Evolutionary conservation across 2,329 filamentous ascomycete species (phyloP), one percentile per base, ranked within the genome.

Genomic region (Aureobasidium mangrovei): DNA sequence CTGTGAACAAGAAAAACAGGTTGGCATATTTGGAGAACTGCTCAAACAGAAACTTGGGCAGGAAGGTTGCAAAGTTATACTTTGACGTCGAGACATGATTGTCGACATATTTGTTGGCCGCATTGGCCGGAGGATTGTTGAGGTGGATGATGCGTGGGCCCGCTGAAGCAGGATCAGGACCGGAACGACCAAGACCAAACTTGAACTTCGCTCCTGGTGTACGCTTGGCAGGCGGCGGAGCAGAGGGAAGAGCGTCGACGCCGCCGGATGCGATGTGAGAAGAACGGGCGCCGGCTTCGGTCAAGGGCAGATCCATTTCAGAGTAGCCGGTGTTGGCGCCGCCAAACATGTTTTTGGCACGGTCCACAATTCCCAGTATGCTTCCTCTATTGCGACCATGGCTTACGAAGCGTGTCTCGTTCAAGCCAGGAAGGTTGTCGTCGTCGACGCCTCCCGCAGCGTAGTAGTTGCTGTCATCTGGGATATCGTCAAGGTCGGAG

Each of bases 11-110:
- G 86, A 98, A 98, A 77, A 98, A 98, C 66, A 98, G 73, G 72
- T 98, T 98, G 76, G 93, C 93, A 71, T 96, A 95, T 76, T 96
- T 98, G 58, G 91, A 96, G 73, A 98, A 98, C 69, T 98, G 93
- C 70, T 98, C 93, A 69, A 91, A 90, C 55, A 98, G 77, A 72
- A 98, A 98, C 71, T 98, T 98, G 48, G 93, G 93, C 18, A 97
- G 68, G 70, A 98, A 98, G 24, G 90, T 95, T 53, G 88, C 78
- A 65, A 89, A 64, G 69, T 97, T 98, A 80, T 98, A 98, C 72
- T 98, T 98, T 59, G 93, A 86, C 4, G 93, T 98, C 40, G 91
- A 97, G 59, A 98, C 86, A 70, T 97, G 90, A 68, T 98, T 98
- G 78, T 95, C 88, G 67, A 91, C 81, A 70, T 93, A 97, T 70